Conservation (phyloP, 2,329 filamentous ascomycete species). For the Diaporthe vexans region DNA sequence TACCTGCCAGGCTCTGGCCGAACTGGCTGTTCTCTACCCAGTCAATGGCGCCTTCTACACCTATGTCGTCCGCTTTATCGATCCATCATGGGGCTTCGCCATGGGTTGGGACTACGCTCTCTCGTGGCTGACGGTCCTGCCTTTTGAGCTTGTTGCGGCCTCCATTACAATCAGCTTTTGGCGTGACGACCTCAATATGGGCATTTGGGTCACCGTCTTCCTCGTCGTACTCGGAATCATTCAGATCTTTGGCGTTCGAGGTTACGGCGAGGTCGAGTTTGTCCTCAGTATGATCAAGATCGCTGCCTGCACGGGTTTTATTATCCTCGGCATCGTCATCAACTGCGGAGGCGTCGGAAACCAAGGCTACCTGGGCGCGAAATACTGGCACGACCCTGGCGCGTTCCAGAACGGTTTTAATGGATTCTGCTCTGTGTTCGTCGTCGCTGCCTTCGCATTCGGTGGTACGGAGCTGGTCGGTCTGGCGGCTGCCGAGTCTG, state of each 20-base stretch:
- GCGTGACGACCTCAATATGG: constrained; percentile 63
- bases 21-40: constrained; percentile 71
- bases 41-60: constrained; percentile 74
- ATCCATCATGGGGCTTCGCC: constrained; percentile 70
- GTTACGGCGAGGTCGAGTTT: constrained; percentile 73
- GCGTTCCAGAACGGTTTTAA: constrained; percentile 67
- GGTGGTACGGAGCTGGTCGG: constrained; percentile 67
- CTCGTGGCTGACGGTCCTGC: constrained; percentile 63
- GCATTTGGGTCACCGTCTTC: constrained; percentile 70
- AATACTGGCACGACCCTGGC: constrained; percentile 71
- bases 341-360: constrained; percentile 69
- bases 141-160: constrained; percentile 68
- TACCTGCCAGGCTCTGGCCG: constrained; percentile 71
- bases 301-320: constrained; percentile 71
- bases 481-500: constrained; percentile 65
- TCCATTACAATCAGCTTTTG: constrained; percentile 68
- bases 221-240: constrained; percentile 64
- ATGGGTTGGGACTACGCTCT: constrained; percentile 68
- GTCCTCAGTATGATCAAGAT: constrained; percentile 71
- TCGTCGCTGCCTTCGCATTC: constrained; percentile 66
- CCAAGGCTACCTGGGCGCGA: constrained; percentile 71
- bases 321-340: constrained; percentile 73
- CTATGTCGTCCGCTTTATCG: constrained; percentile 73
- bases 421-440: constrained; percentile 65
- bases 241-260: constrained; percentile 69